These are phyloP conservation scores for Stachybotrys echinatus DNA, from an alignment of 2,329 filamentous ascomycete genomes.

Conservation along the genomic window DNA sequence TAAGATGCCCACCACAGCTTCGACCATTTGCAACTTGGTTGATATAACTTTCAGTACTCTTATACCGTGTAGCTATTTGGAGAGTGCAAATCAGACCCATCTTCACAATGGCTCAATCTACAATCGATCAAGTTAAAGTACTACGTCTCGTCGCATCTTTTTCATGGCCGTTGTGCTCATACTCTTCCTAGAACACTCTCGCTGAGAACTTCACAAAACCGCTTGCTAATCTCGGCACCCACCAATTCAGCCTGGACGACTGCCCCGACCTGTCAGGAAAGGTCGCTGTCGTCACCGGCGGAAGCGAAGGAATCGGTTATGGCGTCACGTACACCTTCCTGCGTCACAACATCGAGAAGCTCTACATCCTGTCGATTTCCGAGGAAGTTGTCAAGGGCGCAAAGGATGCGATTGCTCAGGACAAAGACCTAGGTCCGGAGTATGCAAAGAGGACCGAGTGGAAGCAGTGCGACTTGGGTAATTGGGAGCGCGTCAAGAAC, in stretches of 20 bases:
- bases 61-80: neutral
- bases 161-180: neutral
- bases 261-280: conserved; percentile 57
- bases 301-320: conserved; percentile 61
- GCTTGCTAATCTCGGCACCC: conserved; percentile 21
- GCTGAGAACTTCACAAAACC: conserved; percentile 41
- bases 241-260: conserved; percentile 50
- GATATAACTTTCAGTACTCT: neutral
- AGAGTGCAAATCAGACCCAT: neutral
- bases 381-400: conserved; percentile 50
- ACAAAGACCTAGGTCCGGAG: conserved; percentile 50
- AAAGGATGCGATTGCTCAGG: conserved; percentile 39
- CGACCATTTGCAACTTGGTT: neutral
- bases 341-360: conserved; percentile 52
- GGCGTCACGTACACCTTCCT: conserved; percentile 58
- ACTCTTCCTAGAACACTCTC: conserved; percentile 35
- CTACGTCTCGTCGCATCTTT: neutral
- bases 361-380: conserved; percentile 56
- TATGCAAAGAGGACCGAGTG: conserved; percentile 48
- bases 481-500: conserved; percentile 51
- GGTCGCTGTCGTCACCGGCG: conserved; percentile 60
- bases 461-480: conserved; percentile 54
- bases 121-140: neutral
- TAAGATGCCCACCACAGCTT: neutral
- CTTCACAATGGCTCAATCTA: neutral